phyloP scores from a whole-genome alignment of 2,329 filamentous ascomycete genomes.

The Alternaria infectoria region DNA sequence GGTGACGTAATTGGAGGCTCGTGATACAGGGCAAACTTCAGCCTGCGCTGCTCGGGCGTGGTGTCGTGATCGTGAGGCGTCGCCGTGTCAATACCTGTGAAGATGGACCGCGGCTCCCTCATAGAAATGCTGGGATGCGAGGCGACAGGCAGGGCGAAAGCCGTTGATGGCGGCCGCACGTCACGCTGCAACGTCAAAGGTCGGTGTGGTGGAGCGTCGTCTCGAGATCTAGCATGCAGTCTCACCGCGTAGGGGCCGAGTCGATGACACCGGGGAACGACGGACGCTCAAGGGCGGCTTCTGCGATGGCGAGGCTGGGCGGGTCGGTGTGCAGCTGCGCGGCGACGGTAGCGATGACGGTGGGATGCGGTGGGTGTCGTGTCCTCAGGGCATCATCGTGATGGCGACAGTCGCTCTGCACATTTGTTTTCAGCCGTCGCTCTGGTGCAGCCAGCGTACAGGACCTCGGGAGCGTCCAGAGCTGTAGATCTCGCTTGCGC shows the following conservation, averaged over 20 bases:
- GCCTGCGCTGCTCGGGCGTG: background rate
- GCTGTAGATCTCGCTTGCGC: conserved; percentile 1
- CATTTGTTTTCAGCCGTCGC: background rate
- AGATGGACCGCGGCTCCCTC: conserved; percentile 23
- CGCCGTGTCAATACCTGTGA: conserved; percentile 21
- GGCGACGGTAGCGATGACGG: background rate
- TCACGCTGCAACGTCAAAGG: conserved; percentile 10
- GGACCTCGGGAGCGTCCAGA: background rate
- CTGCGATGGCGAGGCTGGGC: background rate
- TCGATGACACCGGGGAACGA: background rate
- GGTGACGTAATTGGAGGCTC: conserved; percentile 3
- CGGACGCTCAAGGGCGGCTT: background rate
- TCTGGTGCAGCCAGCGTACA: background rate
- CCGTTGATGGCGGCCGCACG: conserved; percentile 19
- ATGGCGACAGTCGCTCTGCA: background rate
- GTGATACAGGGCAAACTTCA: conserved; percentile 4
- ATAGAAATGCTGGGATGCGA: conserved; percentile 12
- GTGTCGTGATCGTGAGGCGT: conserved; percentile 11
- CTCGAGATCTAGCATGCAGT: conserved; percentile 1
- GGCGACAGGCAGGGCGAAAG: conserved; percentile 7
- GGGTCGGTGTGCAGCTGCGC: background rate
- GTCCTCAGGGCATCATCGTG: conserved; percentile 1
- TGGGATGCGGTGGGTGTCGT: background rate
- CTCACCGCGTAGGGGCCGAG: conserved; percentile 2
- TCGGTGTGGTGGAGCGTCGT: conserved; percentile 13